Evolutionary conservation across 768 basidiomycete genomes (phyloP), one percentile per base, ranked within the genome.

Genomic region (Arthromyces matolae): DNA sequence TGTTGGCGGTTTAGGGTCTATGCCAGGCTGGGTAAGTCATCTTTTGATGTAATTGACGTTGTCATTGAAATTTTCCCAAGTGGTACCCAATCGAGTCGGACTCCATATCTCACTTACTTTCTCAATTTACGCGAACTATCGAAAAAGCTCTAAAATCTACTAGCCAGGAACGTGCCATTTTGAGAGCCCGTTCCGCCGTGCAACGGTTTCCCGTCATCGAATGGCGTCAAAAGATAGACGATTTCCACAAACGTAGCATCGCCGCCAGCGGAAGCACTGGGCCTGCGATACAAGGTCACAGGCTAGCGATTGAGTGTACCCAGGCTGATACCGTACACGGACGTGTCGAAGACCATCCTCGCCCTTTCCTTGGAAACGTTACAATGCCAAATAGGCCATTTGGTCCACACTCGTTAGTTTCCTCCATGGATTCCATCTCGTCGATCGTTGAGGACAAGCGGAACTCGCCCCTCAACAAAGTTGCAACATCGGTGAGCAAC

Each of bases 121-220:
- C 93, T 10, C 93, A 96, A 63, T 69, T 95, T 51, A 86, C 88
- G 6, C 95, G 94, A 70, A 95, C 93, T 8, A 86, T 96, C 73
- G 94, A 95, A 65, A 76, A 94, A 71, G 93, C 93, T 5, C 70
- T 96, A 52, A 94, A 88, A 67, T 94, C 93, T 8, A 83, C 85
- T 0, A 80, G 90, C 57, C 86, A 94, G 64, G 93, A 95, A 57
- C 86, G 93, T 45, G 91, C 93, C 8, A 84, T 95, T 59, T 78
- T 96, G 19, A 89, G 93, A 61, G 93, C 93, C 34, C 82, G 93
- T 34, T 95, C 93, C 13, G 93, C 93, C 14, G 79, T 96, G 3
- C 93, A 95, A 61, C 89, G 93, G 60, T 96, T 96, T 87, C 93
- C 93, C 4, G 93, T 96, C 48, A 88, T 96, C 22, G 93, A 96